A percentile compares a stretch with the other conserved stretches of the same genome.
Conservation (phyloP, 2,329 filamentous ascomycete species). For the Aspergillus sp. region DNA sequence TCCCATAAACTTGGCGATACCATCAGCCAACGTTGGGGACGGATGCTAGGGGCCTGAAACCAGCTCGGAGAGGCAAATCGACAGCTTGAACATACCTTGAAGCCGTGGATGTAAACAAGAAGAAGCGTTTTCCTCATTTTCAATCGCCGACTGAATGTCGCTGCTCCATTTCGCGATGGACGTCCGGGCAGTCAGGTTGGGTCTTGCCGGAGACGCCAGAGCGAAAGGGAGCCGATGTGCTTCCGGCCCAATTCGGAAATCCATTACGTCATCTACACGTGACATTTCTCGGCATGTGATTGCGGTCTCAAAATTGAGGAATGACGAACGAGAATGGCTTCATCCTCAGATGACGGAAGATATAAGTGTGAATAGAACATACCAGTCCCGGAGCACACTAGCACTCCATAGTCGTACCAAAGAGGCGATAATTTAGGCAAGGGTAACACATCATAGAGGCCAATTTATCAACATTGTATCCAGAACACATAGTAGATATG, state of each 20-base stretch:
- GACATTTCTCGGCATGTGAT: background rate
- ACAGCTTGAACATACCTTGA: conserved; percentile 38
- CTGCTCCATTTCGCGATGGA: conserved; percentile 8
- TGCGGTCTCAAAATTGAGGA: background rate
- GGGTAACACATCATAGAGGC: background rate
- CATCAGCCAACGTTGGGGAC: background rate
- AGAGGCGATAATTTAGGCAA: background rate
- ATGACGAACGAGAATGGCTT: background rate
- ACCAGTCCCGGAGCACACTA: too few species aligned
- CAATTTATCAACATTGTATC: background rate
- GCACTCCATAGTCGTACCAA: too few species aligned
- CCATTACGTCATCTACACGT: background rate
- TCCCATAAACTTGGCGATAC: background rate
- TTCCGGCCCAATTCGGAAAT: background rate
- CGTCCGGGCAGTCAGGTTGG: background rate
- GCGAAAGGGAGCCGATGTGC: background rate
- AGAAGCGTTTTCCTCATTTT: conserved; percentile 48
- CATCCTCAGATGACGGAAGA: too few species aligned
- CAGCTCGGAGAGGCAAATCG: background rate
- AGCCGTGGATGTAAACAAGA: conserved; percentile 50
- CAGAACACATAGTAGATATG: background rate
- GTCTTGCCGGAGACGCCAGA: background rate
- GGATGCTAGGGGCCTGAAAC: background rate
- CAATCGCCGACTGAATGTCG: background rate
- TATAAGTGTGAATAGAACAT: too few species aligned